Evolutionary conservation across 2,329 filamentous ascomycete genomes (phyloP).

Genomic region (Teratosphaeriaceae sp.): DNA sequence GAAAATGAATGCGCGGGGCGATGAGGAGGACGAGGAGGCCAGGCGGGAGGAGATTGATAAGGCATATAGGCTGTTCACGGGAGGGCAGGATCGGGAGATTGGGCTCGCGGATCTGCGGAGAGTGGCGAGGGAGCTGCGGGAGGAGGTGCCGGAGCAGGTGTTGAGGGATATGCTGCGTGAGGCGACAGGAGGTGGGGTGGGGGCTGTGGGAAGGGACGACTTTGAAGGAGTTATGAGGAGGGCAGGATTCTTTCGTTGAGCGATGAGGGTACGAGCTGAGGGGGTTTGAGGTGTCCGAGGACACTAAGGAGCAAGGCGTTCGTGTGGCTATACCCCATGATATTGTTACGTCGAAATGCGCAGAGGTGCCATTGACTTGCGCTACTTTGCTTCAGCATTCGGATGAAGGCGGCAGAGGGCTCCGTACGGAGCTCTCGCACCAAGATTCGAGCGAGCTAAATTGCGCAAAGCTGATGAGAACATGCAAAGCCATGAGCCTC

Average conservation of each 20-base stretch:
- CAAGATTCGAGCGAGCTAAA: too few species aligned
- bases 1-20: constrained; percentile 60
- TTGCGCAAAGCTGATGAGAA: too few species aligned
- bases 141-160: constrained; percentile 75
- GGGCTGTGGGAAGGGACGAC: constrained; percentile 68
- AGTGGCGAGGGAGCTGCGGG: constrained; percentile 74
- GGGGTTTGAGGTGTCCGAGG: too few species aligned
- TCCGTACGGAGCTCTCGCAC: too few species aligned
- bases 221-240: constrained; percentile 81
- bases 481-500: too few species aligned
- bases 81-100: constrained; percentile 56
- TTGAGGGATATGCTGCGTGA: constrained; percentile 92
- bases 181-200: constrained; percentile 74
- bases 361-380: too few species aligned
- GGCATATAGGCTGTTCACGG: constrained; percentile 76
- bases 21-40: constrained; percentile 36
- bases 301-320: too few species aligned
- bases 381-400: too few species aligned
- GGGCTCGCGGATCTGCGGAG: constrained; percentile 70
- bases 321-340: too few species aligned
- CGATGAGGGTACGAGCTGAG: too few species aligned
- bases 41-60: constrained; percentile 66
- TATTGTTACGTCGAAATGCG: too few species aligned
- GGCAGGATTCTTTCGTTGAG: constrained; percentile 73
- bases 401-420: too few species aligned